Conservation (phyloP, 257 asterid species). For the Datura wrightii region DNA sequence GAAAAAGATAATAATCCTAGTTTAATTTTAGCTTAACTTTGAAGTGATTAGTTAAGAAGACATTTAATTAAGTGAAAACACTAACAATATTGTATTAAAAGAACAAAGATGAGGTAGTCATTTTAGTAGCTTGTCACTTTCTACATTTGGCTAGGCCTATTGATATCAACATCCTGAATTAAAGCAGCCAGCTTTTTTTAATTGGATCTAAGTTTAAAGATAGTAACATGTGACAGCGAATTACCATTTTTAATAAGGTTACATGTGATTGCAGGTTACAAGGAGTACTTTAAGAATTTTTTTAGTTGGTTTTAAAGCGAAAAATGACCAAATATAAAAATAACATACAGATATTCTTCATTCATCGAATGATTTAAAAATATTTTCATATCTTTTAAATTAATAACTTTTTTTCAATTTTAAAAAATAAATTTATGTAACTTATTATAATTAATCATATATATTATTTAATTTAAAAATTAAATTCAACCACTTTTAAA, state of each 20-base stretch:
- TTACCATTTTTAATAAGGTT: too few relatives aligned
- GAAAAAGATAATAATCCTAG: not conserved
- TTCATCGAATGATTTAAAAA: too few relatives aligned
- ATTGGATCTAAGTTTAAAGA: slow-evolving; percentile 2
- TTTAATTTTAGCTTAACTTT: not conserved
- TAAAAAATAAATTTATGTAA: too few relatives aligned
- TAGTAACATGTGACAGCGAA: not conserved
- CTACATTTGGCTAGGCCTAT: not conserved
- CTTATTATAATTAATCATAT: too few relatives aligned
- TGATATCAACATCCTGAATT: slow-evolving; percentile 9
- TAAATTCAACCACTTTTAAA: too few relatives aligned
- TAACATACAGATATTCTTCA: too few relatives aligned
- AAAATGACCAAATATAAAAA: too few relatives aligned
- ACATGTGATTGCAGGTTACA: too few relatives aligned
- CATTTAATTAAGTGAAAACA: not conserved
- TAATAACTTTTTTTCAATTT: too few relatives aligned
- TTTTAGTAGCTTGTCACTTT: slow-evolving; percentile 14
- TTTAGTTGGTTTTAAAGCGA: not conserved
- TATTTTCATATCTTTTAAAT: too few relatives aligned
- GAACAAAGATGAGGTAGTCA: not conserved
- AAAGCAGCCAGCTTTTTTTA: not conserved
- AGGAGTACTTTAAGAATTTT: not conserved
- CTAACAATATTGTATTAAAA: not conserved
- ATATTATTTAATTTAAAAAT: too few relatives aligned
- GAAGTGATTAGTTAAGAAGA: not conserved